Percentiles rank a stretch among this genome's conserved stretches.
phyloP scores from a whole-genome alignment of 2,329 filamentous ascomycete species.

The Fusarium miscanthi region DNA sequence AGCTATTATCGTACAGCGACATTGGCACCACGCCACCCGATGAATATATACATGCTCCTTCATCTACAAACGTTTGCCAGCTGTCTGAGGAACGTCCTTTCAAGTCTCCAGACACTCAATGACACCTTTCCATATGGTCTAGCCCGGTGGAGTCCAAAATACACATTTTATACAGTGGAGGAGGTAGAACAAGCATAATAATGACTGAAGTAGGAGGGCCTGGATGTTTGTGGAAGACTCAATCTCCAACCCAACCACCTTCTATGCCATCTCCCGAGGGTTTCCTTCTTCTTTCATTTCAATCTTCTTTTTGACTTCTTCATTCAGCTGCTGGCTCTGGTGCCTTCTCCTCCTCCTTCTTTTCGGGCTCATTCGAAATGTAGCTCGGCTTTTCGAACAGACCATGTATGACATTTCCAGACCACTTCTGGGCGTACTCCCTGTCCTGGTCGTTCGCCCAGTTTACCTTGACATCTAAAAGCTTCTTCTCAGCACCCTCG shows the following conservation, averaged over 20 bases:
- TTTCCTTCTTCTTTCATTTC: not conserved
- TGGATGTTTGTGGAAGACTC: not conserved
- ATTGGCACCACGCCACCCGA: constrained; percentile 40
- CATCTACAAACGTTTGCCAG: constrained; percentile 23
- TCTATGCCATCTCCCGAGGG: not conserved
- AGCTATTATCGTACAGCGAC: constrained; percentile 47
- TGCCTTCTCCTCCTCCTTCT: constrained; percentile 11
- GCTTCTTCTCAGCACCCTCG: constrained; percentile 36
- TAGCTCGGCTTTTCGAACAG: constrained; percentile 49
- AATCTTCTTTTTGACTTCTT: not conserved
- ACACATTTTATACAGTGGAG: constrained; percentile 13
- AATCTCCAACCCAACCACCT: not conserved
- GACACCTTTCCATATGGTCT: not conserved
- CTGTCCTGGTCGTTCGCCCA: constrained; percentile 63
- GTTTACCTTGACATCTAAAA: constrained; percentile 59
- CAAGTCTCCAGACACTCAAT: not conserved
- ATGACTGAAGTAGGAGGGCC: not conserved
- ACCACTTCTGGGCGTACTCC: constrained; percentile 61
- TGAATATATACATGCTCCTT: constrained; percentile 34
- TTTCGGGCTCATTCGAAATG: constrained; percentile 25
- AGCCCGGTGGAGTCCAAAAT: constrained; percentile 5
- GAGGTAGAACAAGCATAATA: not conserved
- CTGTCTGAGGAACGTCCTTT: constrained; percentile 6
- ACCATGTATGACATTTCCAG: constrained; percentile 64
- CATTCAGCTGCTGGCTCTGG: constrained; percentile 9